Base-by-base conservation (phyloP, 1,284 basidiomycete genomes). In the Tilletia caries region DNA sequence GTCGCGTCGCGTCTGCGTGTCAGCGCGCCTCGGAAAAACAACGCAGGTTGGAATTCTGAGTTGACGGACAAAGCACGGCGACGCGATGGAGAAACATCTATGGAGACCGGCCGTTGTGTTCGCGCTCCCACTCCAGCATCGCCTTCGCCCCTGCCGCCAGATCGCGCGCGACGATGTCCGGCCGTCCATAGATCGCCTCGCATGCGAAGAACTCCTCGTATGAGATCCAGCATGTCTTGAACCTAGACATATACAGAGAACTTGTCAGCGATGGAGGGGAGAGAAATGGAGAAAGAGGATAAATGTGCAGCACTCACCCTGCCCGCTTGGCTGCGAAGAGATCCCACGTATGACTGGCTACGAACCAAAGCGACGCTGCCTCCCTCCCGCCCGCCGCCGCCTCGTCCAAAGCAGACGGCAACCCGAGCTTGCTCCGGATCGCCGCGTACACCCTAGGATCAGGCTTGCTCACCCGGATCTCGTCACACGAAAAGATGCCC, bases 261-360 rank as follows among this genome's bases (percentile, higher is more conserved):
- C 43, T 65, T 44, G 3, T 72, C 70, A 29, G 67, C 64, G 34
- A 73, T 74, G 34, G 74, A 72, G 3, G 71, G n/a, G n/a, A n/a
- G 70, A 3, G 48, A 2, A 29, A 54, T 25, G 10, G 13, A 54
- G 52, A 27, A 23, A 23, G 4, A 27, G 13, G 37, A 50, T 69
- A 71, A 0, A 68, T 68, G 43, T 73, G 69, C 3, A 13, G 1
- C 2, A 67, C 67, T 44, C 60, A 68, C 67, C 71, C 71, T 18
- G 70, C 70, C n/a, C 50, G 54, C 46, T 65, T 68, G 12, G 71
- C 71, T 2, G 71, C 71, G 41, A 68, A 72, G 20, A 64, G 34
- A 44, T 73, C 71, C 78, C 78, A 80, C 0, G 75, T 75, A 60
- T 80, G 78, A n/a, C 71, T 73, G 13, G 78, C 78, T 34, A 80